phyloP scores from a whole-genome alignment of 1,139 yeast genomes.

The Blastobotrys buckinghamii region DNA sequence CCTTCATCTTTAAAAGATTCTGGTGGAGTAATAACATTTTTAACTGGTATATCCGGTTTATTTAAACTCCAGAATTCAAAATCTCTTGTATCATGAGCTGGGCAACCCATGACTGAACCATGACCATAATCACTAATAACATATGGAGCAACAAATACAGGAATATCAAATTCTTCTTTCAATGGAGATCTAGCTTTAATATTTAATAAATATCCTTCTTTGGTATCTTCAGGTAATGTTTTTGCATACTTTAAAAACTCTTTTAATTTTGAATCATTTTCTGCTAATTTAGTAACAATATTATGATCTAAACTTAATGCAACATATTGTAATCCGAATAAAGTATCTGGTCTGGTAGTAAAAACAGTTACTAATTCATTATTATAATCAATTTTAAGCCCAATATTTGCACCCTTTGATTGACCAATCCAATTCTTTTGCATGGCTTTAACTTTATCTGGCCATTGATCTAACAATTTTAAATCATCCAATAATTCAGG shows the following conservation, averaged over 20 bases:
- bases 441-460: constrained; percentile 81
- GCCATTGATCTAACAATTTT: constrained; percentile 64
- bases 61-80: constrained; percentile 69
- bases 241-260: constrained; percentile 37
- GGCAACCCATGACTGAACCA: constrained; percentile 98
- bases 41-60: constrained; percentile 43
- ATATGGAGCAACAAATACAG: constrained; percentile 86
- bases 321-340: constrained; percentile 73
- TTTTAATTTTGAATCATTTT: constrained; percentile 38
- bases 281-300: constrained; percentile 38
- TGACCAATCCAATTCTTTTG: constrained; percentile 92
- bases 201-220: constrained; percentile 55
- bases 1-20: constrained; percentile 19
- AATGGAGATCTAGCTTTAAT: constrained; percentile 55
- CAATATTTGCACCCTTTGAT: constrained; percentile 71
- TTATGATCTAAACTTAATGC: constrained; percentile 76
- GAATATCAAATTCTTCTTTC: constrained; percentile 41
- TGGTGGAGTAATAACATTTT: constrained; percentile 35
- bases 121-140: constrained; percentile 77
- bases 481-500: constrained; percentile 59
- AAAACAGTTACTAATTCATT: constrained; percentile 31
- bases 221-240: constrained; percentile 34
- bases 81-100: constrained; percentile 87
- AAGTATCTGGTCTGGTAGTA: constrained; percentile 88
- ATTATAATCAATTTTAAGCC: constrained; percentile 3